Percentiles rank a stretch among this genome's conserved stretches.
Conservation (phyloP, 1,139 yeast species). For the Geotrichum fermentans region DNA sequence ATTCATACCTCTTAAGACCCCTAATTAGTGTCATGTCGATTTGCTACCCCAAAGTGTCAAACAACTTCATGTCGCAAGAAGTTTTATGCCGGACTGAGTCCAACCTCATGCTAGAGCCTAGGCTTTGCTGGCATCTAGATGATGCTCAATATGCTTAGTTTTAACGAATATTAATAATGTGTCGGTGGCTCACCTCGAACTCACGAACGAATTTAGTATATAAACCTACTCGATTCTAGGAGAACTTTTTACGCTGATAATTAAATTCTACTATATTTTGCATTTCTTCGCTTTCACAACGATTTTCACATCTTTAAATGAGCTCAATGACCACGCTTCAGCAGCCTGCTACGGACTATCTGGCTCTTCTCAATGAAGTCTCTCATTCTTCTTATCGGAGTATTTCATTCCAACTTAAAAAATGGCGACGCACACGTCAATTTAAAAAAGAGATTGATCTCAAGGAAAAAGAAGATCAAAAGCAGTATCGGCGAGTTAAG, state of each 20-base stretch:
- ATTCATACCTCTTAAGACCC: too few species aligned
- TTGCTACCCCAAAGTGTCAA: too few species aligned
- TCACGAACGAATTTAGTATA: too few species aligned
- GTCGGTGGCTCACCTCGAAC: too few species aligned
- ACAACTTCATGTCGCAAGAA: too few species aligned
- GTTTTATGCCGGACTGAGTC: too few species aligned
- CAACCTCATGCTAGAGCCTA: too few species aligned
- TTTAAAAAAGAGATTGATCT: background rate
- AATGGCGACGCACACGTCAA: background rate
- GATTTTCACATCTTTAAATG: background rate
- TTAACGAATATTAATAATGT: too few species aligned
- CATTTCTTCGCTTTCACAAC: background rate
- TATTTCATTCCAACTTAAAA: background rate
- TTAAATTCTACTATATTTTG: background rate
- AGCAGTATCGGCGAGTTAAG: slow-evolving; percentile 4
- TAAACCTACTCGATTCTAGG: background rate
- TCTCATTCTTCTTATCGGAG: background rate
- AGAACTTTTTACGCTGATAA: background rate
- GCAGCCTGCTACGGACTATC: background rate
- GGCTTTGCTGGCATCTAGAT: too few species aligned
- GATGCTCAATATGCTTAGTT: too few species aligned
- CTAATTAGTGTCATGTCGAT: too few species aligned
- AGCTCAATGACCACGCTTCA: background rate
- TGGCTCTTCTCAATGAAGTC: background rate
- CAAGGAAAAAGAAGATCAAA: background rate